Base-by-base conservation (phyloP, 441 rosid genomes). In the Pelargonium hybrid region DNA sequence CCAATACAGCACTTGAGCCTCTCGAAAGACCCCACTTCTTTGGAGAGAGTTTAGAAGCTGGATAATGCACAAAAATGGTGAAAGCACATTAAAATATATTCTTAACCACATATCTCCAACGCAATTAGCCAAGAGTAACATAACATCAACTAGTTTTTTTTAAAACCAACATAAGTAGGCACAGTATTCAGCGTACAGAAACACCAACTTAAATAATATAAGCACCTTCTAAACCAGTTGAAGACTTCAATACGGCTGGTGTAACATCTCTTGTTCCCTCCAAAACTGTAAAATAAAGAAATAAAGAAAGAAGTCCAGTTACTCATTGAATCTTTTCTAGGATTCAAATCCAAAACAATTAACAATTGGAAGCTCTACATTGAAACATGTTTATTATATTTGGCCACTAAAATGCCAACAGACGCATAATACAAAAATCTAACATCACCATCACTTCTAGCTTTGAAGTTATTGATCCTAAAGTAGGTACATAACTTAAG, bases 1-100 rank as follows among this genome's bases (percentile, higher is more conserved):
- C 76, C 78, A 89, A 68, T 29, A 80, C 83, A 56, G 84, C 39
- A 64, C 85, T 85, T 34, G 97, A 93, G 79, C 69, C 77, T 77
- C 87, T 90, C 52, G 92, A 85, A 68, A 85, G 78, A 63, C 98
- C 98, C 98, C 97, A 90, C 79, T 93, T 93, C 81, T 93, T 89
- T 0, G 98, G 97, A 20, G 98, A 80, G 73, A 90, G 82, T 79
- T 84, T 84, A 54, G 87, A 71, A 70, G 79, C 96, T 93, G 73
- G 72, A 75, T 61, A 66, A 66, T 7, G 23, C 18, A 43, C 3
- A 2, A 67, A 68, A 10, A 21, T 2, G 1, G n/a, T 47, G 5
- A 57, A 7, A 37, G 50, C 2, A 47, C 31, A 4, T 57, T 2
- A 50, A 7, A 45, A 2, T 14, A 25, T 13, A 17, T 10, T n/a